These are phyloP conservation scores for Blastobotrys persicus DNA, from an alignment of 1,139 yeast species.

Conservation along the genomic window DNA sequence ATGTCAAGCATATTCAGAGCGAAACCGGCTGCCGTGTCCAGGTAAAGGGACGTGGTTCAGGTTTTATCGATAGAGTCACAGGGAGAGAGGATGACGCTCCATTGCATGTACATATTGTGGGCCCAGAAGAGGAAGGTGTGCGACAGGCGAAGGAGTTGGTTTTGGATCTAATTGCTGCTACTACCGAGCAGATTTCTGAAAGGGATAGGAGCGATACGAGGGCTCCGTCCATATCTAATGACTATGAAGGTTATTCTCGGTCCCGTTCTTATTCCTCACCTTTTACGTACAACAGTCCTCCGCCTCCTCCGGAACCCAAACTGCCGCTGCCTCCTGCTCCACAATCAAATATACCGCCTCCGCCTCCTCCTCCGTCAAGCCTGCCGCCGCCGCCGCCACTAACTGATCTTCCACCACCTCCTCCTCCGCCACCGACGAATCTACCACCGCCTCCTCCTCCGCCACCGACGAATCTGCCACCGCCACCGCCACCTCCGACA, in stretches of 20 bases:
- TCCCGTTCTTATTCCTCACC: constrained; percentile 2
- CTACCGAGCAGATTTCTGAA: constrained; percentile 31
- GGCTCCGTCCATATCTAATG: neutral
- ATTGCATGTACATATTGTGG: constrained; percentile 35
- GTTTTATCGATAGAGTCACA: constrained; percentile 35
- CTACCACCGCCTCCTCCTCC: constrained; percentile 24
- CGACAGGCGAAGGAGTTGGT: constrained; percentile 36
- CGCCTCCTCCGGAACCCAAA: constrained; percentile 7
- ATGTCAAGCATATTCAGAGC: constrained; percentile 39
- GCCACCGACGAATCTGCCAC: constrained; percentile 15
- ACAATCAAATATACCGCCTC: constrained; percentile 14
- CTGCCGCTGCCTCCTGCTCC: constrained; percentile 11
- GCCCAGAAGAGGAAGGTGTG: constrained; percentile 31
- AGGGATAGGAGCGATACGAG: constrained; percentile 9
- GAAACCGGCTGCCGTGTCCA: constrained; percentile 39
- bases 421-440: constrained; percentile 20
- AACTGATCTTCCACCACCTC: constrained; percentile 21
- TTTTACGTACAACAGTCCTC: too few species aligned
- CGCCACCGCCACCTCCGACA: constrained; percentile 21
- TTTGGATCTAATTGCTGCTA: constrained; percentile 35
- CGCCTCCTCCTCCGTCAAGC: constrained; percentile 17
- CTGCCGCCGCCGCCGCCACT: constrained; percentile 14
- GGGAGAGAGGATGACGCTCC: constrained; percentile 38
- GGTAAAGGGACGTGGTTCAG: constrained; percentile 41
- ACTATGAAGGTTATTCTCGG: constrained; percentile 2